phyloP scores from a whole-genome alignment of 179 eudicot species.

The Beta lomatogona region DNA sequence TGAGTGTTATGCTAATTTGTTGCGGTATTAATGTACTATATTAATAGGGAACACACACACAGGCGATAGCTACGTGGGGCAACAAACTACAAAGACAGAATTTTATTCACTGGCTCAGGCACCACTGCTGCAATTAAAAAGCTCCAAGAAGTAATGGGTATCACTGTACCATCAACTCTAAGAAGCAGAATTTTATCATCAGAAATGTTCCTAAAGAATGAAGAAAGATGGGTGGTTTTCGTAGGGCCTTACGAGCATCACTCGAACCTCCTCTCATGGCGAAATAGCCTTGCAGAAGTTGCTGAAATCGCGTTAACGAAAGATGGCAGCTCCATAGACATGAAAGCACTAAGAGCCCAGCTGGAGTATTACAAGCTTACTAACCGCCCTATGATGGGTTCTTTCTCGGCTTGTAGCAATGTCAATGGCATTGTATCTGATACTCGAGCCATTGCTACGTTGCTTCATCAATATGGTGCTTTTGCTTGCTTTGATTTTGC shows the following conservation, averaged over 20 bases:
- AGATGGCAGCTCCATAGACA: slow-evolving; percentile 47
- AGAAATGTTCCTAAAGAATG: slow-evolving; percentile 22
- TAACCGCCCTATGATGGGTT: slow-evolving; percentile 73
- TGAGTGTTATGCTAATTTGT: too few relatives aligned
- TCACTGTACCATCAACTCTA: slow-evolving; percentile 52
- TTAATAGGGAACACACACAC: slow-evolving; percentile 79
- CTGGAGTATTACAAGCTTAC: slow-evolving; percentile 39
- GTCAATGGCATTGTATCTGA: slow-evolving; percentile 69
- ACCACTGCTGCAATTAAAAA: slow-evolving; percentile 76
- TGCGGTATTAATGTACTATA: background rate
- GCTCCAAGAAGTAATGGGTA: slow-evolving; percentile 84
- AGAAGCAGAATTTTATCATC: slow-evolving; percentile 36
- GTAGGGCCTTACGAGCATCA: slow-evolving; percentile 95
- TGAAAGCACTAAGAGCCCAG: slow-evolving; percentile 44
- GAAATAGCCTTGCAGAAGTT: slow-evolving; percentile 80
- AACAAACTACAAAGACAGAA: slow-evolving; percentile 53
- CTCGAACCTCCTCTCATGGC: slow-evolving; percentile 91
- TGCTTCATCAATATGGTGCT: slow-evolving; percentile 72
- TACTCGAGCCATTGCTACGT: slow-evolving; percentile 57
- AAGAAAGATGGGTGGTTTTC: slow-evolving; percentile 83
- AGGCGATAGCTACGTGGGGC: slow-evolving; percentile 71
- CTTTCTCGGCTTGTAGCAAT: slow-evolving; percentile 92
- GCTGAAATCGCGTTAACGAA: slow-evolving; percentile 62
- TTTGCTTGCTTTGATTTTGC: slow-evolving; percentile 95
- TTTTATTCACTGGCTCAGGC: slow-evolving; percentile 80